phyloP scores from a whole-genome alignment of 805 yeast species.

The Kluyveromyces aestuarii region DNA sequence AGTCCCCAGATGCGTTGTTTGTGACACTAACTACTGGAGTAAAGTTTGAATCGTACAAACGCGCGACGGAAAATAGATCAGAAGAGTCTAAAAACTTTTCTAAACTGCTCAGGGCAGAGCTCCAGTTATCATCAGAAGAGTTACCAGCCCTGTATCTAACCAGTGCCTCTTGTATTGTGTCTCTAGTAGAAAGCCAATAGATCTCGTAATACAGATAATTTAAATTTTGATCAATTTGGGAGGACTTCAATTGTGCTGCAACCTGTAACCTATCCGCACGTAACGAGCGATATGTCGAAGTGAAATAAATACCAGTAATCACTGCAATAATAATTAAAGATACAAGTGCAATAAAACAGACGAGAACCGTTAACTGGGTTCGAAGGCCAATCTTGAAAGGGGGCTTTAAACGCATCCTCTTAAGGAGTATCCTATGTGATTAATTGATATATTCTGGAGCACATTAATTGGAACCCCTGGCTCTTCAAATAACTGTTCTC shows the following conservation, averaged over 20 bases:
- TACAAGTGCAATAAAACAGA: slow-evolving; percentile 56
- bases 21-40: slow-evolving; percentile 37
- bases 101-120: slow-evolving; percentile 36
- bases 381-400: slow-evolving; percentile 54
- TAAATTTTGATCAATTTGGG: slow-evolving; percentile 66
- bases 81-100: slow-evolving; percentile 59
- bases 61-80: slow-evolving; percentile 51
- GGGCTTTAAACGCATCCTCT: slow-evolving; percentile 10
- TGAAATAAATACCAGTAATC: slow-evolving; percentile 68
- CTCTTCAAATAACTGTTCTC: no score
- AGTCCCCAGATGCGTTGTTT: slow-evolving; percentile 32
- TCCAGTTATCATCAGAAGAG: slow-evolving; percentile 41
- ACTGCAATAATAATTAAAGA: slow-evolving; percentile 67
- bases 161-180: slow-evolving; percentile 50
- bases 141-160: slow-evolving; percentile 67
- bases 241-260: slow-evolving; percentile 71
- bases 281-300: slow-evolving; percentile 47
- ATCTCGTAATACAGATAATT: slow-evolving; percentile 59
- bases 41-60: slow-evolving; percentile 56
- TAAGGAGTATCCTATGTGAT: background rate
- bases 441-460: background rate
- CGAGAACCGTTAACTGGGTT: slow-evolving; percentile 66
- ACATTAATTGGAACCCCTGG: background rate
- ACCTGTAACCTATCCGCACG: slow-evolving; percentile 66
- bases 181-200: slow-evolving; percentile 53